Evolutionary conservation across 768 basidiomycete genomes (phyloP), one percentile per base, ranked within the genome.

Genomic region (Royoungia palumana): DNA sequence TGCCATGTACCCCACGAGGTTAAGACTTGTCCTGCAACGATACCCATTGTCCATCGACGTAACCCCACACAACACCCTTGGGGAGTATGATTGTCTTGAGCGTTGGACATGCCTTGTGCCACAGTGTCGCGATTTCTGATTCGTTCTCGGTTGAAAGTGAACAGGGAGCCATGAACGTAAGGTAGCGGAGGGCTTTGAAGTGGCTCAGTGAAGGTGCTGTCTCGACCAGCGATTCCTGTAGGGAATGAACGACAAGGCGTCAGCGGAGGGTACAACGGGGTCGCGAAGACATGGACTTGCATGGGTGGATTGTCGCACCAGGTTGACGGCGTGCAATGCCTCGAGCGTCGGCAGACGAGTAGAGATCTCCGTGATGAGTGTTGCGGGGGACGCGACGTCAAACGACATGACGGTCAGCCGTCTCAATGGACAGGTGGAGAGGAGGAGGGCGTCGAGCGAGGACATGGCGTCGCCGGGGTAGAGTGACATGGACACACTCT

Each of bases 51-150:
- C 57, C 63, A 16, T 58, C 55, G 36, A 43, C 49, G 56, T 46
- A 54, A 44, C 82, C 83, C 84, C 84, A 86, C 8, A 84, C 76
- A 44, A 75, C 66, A 2, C 84, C 84, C 49, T 74, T 73, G 1
- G 84, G 82, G 0, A 86, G 65, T 14, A 86, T 83, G 45, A 86
- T 80, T 0, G 84, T 84, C 49, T 72, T 71, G 25, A 85, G 69
- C 0, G 82, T 81, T 4, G 81, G 79, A 62, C 83, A 85, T 21
- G 75, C 75, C 19, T 62, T 55, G 46, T 78, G 77, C 83, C 83
- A 85, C 38, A 65, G 57, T 39, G 65, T 65, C n/a, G 79, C 83
- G 11, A 85, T 74, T 51, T 67, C 64, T 14, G 69, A 67, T 59
- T 85, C 83, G 46, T 76, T 70, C 9, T 68, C 56, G 20, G 57